Base-by-base conservation (phyloP, 1,139 yeast genomes). In the Nakaseomyces sp. region DNA sequence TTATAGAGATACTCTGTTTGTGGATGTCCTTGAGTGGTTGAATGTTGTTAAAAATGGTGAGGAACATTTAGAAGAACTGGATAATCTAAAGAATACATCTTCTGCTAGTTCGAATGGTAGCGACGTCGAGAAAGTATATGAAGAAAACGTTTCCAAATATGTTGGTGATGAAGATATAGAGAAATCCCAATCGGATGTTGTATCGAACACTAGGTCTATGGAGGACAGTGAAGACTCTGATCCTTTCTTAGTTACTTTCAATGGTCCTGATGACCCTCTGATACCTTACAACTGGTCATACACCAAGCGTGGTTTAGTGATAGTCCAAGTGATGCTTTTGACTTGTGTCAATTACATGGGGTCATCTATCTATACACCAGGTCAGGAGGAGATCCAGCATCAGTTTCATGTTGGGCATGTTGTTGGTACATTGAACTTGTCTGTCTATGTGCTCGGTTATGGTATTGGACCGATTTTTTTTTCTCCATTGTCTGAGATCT, bases 341-440 rank as follows among this genome's bases (percentile, higher is more conserved):
- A 76, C 83, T 1, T 60, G 69, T 4, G 66, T 74, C 4, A 78
- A 77, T 3, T 79, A 79, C 53, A 74, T 77, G 71, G 81, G 78
- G 4, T 70, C 83, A 0, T 77, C 84, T 1, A 72, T 77, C 22
- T 77, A 74, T 51, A 72, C 83, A 1, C 82, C 85, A 0, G 81
- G 80, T 15, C 51, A 51, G 40, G 48, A 49, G 33, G 35, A 41
- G 20, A 47, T 51, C 20, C 54, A 46, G 36, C 17, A 43, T 7
- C 53, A 52, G 17, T 52, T 52, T 25, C 44, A 47, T 18, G 54
- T 52, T 2, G 55, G 55, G 2, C 55, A 52, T 32, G 54, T 52
- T 7, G 50, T 49, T 3, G 55, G 48, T 8, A 52, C 55, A 3
- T 39, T 52, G 19, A 50, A 50, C 40, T 33, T 52, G 9, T 50